Conservation (phyloP, 2,329 filamentous ascomycete genomes). For the Ascochyta lentis region DNA sequence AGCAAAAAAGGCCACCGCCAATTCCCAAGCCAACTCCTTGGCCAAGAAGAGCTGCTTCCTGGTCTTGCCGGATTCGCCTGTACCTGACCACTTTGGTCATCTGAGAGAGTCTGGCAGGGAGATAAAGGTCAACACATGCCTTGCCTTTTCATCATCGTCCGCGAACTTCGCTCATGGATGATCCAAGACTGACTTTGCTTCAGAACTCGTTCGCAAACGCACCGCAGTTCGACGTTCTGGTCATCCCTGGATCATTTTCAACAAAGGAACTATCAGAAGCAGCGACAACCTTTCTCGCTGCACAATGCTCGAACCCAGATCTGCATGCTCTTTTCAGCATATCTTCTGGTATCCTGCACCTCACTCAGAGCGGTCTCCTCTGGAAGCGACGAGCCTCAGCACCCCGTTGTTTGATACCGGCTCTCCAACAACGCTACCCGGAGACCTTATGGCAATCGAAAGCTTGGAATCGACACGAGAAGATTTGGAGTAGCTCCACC, state of each 20-base stretch:
- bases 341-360: slow-evolving; percentile 39
- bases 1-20: slow-evolving; percentile 28
- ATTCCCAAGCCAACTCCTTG: slow-evolving; percentile 35
- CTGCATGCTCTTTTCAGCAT: slow-evolving; percentile 41
- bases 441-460: slow-evolving; percentile 39
- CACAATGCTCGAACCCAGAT: slow-evolving; percentile 33
- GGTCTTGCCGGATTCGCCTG: slow-evolving; percentile 44
- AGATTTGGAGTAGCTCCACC: slow-evolving; percentile 44
- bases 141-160: slow-evolving; percentile 13
- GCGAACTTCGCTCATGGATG: background rate
- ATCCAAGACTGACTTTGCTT: slow-evolving; percentile 23
- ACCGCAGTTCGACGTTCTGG: slow-evolving; percentile 46
- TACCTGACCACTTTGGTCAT: slow-evolving; percentile 38
- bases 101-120: slow-evolving; percentile 46
- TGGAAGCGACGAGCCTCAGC: slow-evolving; percentile 37
- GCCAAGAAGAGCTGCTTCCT: slow-evolving; percentile 41
- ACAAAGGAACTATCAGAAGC: slow-evolving; percentile 27
- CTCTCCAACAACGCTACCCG: slow-evolving; percentile 37
- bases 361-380: slow-evolving; percentile 38
- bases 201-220: slow-evolving; percentile 46
- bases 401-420: slow-evolving; percentile 33
- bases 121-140: slow-evolving; percentile 46
- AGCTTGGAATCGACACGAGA: slow-evolving; percentile 40
- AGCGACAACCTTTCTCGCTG: slow-evolving; percentile 35
- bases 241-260: slow-evolving; percentile 44